Evolutionary conservation across 139 green algal species (phyloP).

Genomic region (Picochlorum sp.): DNA sequence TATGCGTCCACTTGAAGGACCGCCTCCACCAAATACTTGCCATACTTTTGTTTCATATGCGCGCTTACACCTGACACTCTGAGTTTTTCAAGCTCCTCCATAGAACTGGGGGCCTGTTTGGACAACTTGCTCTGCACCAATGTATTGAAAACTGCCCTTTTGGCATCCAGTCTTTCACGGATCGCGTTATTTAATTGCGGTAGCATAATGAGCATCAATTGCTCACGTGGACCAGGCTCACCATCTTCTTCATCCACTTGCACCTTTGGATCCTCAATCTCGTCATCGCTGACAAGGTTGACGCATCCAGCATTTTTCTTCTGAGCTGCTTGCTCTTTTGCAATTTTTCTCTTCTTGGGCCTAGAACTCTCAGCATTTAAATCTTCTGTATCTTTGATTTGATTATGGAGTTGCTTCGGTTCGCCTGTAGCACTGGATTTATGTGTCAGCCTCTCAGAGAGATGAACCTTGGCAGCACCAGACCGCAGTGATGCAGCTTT

Average conservation of each 20-base stretch:
- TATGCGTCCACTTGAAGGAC: slow-evolving; percentile 23
- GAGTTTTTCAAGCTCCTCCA: slow-evolving; percentile 7
- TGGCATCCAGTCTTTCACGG: not conserved
- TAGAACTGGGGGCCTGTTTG: not conserved
- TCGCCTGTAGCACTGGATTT: too few relatives aligned
- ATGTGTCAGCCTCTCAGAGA: too few relatives aligned
- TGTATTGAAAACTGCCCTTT: slow-evolving; percentile 5
- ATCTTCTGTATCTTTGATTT: not conserved
- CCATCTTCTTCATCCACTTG: not conserved
- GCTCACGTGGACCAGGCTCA: not conserved
- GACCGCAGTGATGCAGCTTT: not conserved
- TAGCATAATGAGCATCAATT: slow-evolving; percentile 13
- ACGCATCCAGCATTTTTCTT: not conserved
- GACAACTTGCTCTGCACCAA: slow-evolving; percentile 5
- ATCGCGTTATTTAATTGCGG: slow-evolving; percentile 20
- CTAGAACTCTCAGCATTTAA: not conserved
- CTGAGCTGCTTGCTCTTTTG: not conserved
- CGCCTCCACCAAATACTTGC: slow-evolving; percentile 15
- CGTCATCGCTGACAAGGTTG: not conserved
- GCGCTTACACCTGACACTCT: slow-evolving; percentile 12
- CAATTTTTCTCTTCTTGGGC: not conserved
- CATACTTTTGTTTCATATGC: slow-evolving; percentile 25
- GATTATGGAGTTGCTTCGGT: not conserved
- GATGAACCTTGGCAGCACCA: not conserved
- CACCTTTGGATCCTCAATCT: not conserved